Conservation (phyloP, 495 filamentous ascomycete species). For the Venustampulla echinocandica region DNA sequence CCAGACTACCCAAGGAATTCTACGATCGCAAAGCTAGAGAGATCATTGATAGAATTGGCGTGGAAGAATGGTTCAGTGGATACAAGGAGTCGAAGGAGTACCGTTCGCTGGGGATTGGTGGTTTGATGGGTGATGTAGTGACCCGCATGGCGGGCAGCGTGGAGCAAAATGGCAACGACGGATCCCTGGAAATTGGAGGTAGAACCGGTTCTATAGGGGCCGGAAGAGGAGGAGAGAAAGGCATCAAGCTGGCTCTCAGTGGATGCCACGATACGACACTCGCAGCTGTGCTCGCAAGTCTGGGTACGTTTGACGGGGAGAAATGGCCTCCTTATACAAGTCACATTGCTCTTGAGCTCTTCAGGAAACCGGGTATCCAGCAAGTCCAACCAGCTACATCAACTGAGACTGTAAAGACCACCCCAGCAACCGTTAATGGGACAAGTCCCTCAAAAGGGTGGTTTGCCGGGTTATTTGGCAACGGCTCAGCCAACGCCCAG, state of each 20-base stretch:
- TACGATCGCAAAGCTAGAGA: slow-evolving; percentile 65
- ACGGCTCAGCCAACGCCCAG: neutral
- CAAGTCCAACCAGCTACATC: neutral
- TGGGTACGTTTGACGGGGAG: slow-evolving; percentile 66
- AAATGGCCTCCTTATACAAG: slow-evolving; percentile 90
- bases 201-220: slow-evolving; percentile 27
- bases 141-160: slow-evolving; percentile 67
- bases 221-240: slow-evolving; percentile 38
- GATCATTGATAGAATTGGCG: slow-evolving; percentile 68
- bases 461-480: slow-evolving; percentile 39
- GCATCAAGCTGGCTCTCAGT: slow-evolving; percentile 63
- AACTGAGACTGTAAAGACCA: neutral
- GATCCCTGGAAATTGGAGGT: slow-evolving; percentile 40
- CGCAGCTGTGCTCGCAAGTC: slow-evolving; percentile 63
- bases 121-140: slow-evolving; percentile 69
- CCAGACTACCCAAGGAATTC: slow-evolving; percentile 72
- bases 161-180: slow-evolving; percentile 51
- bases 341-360: slow-evolving; percentile 86
- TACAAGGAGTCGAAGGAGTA: slow-evolving; percentile 81
- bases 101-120: slow-evolving; percentile 76
- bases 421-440: neutral
- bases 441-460: slow-evolving; percentile 28
- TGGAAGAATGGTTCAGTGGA: slow-evolving; percentile 91
- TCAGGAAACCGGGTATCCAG: slow-evolving; percentile 39
- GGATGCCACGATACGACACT: slow-evolving; percentile 96